Evolutionary conservation across 2,329 filamentous ascomycete genomes (phyloP), one percentile per base, ranked within the genome.

Genomic region (Fusarium fujikuroi): DNA sequence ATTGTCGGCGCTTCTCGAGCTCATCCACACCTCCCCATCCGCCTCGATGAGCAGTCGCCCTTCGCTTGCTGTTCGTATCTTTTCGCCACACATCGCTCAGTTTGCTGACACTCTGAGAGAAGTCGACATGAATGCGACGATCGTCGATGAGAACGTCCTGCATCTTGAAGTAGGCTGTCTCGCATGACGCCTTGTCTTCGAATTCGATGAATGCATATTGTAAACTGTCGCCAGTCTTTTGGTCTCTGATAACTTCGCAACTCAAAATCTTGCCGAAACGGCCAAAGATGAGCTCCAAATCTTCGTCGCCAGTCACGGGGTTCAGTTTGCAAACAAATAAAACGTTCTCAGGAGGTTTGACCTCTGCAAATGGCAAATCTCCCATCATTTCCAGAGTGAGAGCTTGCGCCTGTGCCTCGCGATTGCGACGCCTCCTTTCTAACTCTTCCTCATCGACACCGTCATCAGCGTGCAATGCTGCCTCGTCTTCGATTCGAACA

Each of bases 151-250:
- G 85, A 4, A 98, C 95, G 5, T 92, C 94, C 81, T 99, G 95
- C 96, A 99, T 99, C 84, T 99, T 99, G 85, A 97, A 96, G 79
- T 98, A 99, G 6, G 96, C 96, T 59, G 93, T 91, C 83, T 99
- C 96, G 81, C 96, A 98, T 60, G 95, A 93, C 75, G 92, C 90
- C 83, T 98, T 96, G 62, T 97, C 93, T 66, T 95, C 93, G 78
- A 95, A 99, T 81, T 99, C 96, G 78, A 99, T 97, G 76, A 99
- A 99, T 3, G 96, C 95, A 80, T 99, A 99, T 81, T 99, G 96
- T 54, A 99, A 84, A 79, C 94, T 97, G 83, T 99, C 96, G 8
- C 95, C 95, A 1, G 95, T 98, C 78, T 94, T 94, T 80, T 93
- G 93, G 81, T 99, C 96, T 54, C 95, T 89, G 71, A 99, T 98